Conservation (phyloP, 1,284 basidiomycete species). For the Microstroma glucosiphilum region DNA sequence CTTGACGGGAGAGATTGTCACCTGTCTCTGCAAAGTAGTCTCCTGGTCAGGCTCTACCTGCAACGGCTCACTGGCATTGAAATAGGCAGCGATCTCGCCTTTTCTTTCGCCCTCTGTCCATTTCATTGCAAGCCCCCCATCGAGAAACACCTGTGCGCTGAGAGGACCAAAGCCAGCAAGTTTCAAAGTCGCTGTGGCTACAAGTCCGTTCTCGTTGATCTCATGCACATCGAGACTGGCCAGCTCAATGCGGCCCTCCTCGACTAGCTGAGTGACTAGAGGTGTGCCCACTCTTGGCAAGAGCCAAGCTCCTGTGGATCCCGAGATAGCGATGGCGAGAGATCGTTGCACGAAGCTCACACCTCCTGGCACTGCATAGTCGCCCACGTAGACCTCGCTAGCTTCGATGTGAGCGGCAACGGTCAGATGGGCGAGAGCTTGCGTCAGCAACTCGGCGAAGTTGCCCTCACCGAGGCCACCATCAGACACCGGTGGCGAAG, state of each 20-base stretch:
- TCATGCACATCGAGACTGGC: conserved; percentile 25
- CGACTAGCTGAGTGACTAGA: conserved; percentile 29
- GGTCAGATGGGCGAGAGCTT: conserved; percentile 16
- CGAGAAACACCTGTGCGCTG: conserved; percentile 25
- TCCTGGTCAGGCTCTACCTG: conserved; percentile 21
- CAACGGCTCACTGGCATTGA: conserved; percentile 24
- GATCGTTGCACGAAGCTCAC: conserved; percentile 30
- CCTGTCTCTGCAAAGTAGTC: conserved; percentile 17
- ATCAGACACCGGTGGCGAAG: neutral
- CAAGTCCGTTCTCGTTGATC: conserved; percentile 34
- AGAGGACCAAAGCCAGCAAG: conserved; percentile 35
- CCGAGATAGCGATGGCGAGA: conserved; percentile 36
- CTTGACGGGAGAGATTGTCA: conserved; percentile 12
- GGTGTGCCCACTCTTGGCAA: conserved; percentile 31
- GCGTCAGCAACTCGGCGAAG: conserved; percentile 24
- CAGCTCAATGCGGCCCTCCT: conserved; percentile 28
- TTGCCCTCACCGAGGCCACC: conserved; percentile 10
- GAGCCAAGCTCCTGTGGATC: conserved; percentile 28
- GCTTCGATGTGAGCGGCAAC: conserved; percentile 30
- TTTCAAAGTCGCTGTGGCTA: conserved; percentile 24
- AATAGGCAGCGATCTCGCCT: conserved; percentile 18
- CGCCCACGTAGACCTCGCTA: conserved; percentile 21
- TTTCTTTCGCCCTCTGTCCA: neutral
- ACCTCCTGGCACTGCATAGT: conserved; percentile 28
- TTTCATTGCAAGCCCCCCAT: conserved; percentile 15